phyloP scores from a whole-genome alignment of 371 early-diverging fungal genomes.

The Syncephalastrum sp. region DNA sequence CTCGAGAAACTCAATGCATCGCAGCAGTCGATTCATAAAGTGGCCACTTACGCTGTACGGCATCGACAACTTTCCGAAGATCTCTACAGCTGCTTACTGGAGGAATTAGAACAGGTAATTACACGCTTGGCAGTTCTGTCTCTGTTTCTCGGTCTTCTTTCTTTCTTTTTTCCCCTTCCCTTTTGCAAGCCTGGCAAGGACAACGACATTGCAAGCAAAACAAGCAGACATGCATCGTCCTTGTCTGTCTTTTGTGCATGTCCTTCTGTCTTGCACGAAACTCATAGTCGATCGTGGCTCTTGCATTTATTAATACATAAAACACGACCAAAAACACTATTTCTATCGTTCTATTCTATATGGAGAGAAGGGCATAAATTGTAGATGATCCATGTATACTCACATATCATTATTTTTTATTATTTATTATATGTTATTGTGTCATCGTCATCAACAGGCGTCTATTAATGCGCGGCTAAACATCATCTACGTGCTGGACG shows the following conservation, averaged over 20 bases:
- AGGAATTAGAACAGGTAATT: constrained; percentile 68
- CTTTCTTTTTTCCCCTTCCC: neutral
- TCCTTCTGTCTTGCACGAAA: constrained; percentile 9
- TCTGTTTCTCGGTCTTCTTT: constrained; percentile 6
- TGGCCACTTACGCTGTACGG: constrained; percentile 67
- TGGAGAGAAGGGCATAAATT: neutral
- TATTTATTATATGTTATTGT: constrained; percentile 1
- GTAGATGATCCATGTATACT: too few species aligned
- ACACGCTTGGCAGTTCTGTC: constrained; percentile 4
- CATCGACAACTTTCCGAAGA: constrained; percentile 67
- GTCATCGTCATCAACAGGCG: constrained; percentile 33
- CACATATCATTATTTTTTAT: constrained; percentile 7
- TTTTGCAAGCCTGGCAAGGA: neutral
- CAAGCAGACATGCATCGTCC: constrained; percentile 4
- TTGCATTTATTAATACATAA: constrained; percentile 1
- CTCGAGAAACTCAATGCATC: constrained; percentile 73
- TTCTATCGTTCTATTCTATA: constrained; percentile 5
- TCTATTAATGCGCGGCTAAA: constrained; percentile 67
- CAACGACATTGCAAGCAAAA: neutral
- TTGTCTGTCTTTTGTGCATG: constrained; percentile 10
- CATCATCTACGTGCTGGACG: constrained; percentile 74
- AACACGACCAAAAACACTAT: constrained; percentile 6
- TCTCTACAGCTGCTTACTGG: constrained; percentile 73
- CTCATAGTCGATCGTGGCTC: constrained; percentile 4
- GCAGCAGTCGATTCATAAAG: constrained; percentile 73